These are phyloP conservation scores for Aureobasidium subglaciale DNA, from an alignment of 2,329 filamentous ascomycete genomes.

Conservation along the genomic window DNA sequence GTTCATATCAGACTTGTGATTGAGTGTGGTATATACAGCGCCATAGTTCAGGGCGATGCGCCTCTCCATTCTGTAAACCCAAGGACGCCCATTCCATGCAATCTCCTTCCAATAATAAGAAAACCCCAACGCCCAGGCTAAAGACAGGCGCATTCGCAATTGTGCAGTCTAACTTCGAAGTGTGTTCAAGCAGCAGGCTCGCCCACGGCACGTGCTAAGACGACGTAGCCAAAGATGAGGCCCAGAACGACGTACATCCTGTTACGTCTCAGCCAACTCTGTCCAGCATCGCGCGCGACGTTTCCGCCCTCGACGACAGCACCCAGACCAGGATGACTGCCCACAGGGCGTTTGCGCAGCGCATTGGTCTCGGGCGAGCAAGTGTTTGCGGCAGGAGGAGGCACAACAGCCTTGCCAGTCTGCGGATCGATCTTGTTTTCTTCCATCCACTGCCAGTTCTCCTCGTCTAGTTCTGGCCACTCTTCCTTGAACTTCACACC, in stretches of 20 bases:
- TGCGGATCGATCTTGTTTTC: conserved; percentile 69
- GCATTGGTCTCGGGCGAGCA: conserved; percentile 58
- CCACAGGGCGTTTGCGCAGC: conserved; percentile 55
- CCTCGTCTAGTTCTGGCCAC: conserved; percentile 81
- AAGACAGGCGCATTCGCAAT: background rate
- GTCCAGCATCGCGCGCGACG: conserved; percentile 67
- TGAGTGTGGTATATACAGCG: background rate
- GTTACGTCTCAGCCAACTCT: conserved; percentile 74
- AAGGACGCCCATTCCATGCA: conserved; percentile 1
- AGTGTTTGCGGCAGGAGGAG: conserved; percentile 38
- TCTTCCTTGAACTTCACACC: conserved; percentile 83
- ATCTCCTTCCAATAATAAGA: no score
- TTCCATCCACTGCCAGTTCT: conserved; percentile 90
- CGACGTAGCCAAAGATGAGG: conserved; percentile 71
- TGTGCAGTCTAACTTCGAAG: background rate
- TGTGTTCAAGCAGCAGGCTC: conserved; percentile 20
- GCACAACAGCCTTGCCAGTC: conserved; percentile 51
- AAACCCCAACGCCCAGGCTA: conserved; percentile 19
- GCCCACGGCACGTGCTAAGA: conserved; percentile 68
- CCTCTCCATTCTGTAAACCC: background rate
- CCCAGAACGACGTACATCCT: conserved; percentile 66
- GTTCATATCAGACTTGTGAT: background rate
- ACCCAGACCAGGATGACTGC: conserved; percentile 47
- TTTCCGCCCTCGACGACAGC: conserved; percentile 72
- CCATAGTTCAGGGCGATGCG: no score